Percentiles rank a stretch among this genome's conserved stretches.
These are phyloP conservation scores for Citrus mangshanensis DNA, from an alignment of 345 rosid genomes.

Conservation along the genomic window DNA sequence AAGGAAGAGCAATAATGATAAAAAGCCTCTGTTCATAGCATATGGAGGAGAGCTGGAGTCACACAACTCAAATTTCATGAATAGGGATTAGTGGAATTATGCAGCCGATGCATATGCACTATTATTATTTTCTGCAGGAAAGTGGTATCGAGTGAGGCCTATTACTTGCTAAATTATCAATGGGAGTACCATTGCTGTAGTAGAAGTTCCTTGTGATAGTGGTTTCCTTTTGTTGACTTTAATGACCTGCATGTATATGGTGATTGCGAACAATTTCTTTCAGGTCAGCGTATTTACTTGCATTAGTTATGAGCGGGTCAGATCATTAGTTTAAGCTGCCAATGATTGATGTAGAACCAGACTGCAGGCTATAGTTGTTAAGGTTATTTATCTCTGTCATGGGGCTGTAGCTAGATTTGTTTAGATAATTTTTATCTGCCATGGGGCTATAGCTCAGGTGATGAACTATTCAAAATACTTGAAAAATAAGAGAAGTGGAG, in stretches of 20 bases:
- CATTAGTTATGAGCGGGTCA: background rate
- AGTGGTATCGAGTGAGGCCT: slow-evolving; percentile 58
- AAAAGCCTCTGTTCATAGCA: slow-evolving; percentile 51
- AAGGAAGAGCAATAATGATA: slow-evolving; percentile 43
- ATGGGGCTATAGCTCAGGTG: background rate
- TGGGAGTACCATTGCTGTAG: slow-evolving; percentile 49
- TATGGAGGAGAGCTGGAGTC: slow-evolving; percentile 56
- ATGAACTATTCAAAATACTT: background rate
- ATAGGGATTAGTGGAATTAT: slow-evolving; percentile 50
- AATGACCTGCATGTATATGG: background rate
- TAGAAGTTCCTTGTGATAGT: background rate
- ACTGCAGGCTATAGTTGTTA: background rate
- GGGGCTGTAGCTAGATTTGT: background rate
- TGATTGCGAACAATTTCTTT: background rate
- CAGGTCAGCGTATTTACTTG: background rate
- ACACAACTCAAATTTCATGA: slow-evolving; percentile 71
- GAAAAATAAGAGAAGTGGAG: too few relatives aligned
- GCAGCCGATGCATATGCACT: slow-evolving; percentile 85
- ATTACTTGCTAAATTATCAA: slow-evolving; percentile 60
- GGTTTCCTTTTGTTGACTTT: background rate
- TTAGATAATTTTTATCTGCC: background rate
- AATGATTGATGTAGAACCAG: background rate
- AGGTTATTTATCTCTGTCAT: background rate
- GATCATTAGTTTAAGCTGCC: background rate
- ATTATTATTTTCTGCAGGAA: slow-evolving; percentile 60